These are phyloP conservation scores for Amanita thiersii DNA, from an alignment of 768 basidiomycete genomes.

Conservation along the genomic window DNA sequence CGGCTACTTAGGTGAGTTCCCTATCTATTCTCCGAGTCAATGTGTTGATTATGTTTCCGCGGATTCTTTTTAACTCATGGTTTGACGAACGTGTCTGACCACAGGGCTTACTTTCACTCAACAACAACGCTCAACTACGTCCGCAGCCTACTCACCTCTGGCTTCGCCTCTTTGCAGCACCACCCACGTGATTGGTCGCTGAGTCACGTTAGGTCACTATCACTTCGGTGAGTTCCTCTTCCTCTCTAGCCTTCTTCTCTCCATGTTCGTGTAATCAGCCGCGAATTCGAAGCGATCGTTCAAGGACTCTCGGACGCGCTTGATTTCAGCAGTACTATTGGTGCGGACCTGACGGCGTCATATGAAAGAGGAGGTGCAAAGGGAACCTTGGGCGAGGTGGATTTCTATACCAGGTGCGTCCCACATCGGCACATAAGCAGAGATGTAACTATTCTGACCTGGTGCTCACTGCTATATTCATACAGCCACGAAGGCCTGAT, in stretches of 20 bases:
- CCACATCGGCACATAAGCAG: not conserved
- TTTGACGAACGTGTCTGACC: not conserved
- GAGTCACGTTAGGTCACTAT: conserved; percentile 79
- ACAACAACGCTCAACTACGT: conserved; percentile 90
- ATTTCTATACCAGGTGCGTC: conserved; percentile 82
- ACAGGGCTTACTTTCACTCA: conserved; percentile 93
- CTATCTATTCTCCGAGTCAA: not conserved
- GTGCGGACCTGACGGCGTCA: conserved; percentile 49
- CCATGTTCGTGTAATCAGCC: conserved; percentile 26
- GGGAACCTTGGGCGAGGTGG: conserved; percentile 76
- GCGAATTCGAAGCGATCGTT: conserved; percentile 81
- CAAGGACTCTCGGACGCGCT: conserved; percentile 83
- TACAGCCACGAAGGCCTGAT: conserved; percentile 86
- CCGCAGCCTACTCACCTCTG: conserved; percentile 80
- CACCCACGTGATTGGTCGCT: conserved; percentile 91
- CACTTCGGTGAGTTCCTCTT: conserved; percentile 45
- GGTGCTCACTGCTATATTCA: not conserved
- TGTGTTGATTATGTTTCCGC: not conserved
- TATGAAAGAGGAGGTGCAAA: conserved; percentile 70
- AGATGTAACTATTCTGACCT: not conserved
- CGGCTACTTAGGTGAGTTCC: conserved; percentile 63
- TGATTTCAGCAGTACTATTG: conserved; percentile 89
- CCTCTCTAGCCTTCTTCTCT: conserved; percentile 4
- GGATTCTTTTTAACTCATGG: conserved; percentile 6
- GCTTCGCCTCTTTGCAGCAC: conserved; percentile 89